Evolutionary conservation across 768 basidiomycete genomes (phyloP).

Genomic region (Dentipellis sp.): DNA sequence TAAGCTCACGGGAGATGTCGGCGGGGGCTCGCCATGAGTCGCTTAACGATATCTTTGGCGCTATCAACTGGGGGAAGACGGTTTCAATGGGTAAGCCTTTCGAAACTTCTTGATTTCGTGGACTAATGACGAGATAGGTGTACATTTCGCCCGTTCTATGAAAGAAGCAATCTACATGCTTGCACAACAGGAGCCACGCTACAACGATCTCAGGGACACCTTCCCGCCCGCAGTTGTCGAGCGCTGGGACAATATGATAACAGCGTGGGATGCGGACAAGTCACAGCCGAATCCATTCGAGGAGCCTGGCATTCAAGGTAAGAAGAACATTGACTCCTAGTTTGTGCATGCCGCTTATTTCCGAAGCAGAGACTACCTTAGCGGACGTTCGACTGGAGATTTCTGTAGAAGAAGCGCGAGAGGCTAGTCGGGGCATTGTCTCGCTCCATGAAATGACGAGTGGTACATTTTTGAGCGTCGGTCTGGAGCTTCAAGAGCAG

Average conservation of each 20-base stretch:
- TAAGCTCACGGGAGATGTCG: slow-evolving; percentile 10
- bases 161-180: too few species aligned
- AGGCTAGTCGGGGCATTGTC: not conserved
- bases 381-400: not conserved
- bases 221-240: not conserved
- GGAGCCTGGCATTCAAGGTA: too few species aligned
- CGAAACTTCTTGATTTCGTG: too few species aligned
- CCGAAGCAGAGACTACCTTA: not conserved
- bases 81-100: too few species aligned
- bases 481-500: not conserved
- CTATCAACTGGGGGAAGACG: slow-evolving; percentile 13
- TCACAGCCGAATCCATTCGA: not conserved
- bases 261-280: not conserved
- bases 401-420: not conserved
- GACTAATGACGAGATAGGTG: not conserved
- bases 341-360: too few species aligned
- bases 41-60: slow-evolving; percentile 7
- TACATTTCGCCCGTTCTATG: too few species aligned
- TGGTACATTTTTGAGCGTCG: not conserved
- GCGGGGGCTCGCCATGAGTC: slow-evolving; percentile 5
- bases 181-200: too few species aligned
- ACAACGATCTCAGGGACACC: too few species aligned
- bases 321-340: too few species aligned
- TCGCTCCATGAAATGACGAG: not conserved
- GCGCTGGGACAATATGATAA: not conserved